Percentiles rank a stretch among this genome's conserved stretches.
These are phyloP conservation scores for Colletotrichum musicola DNA, from an alignment of 2,329 filamentous ascomycete species.

Conservation along the genomic window DNA sequence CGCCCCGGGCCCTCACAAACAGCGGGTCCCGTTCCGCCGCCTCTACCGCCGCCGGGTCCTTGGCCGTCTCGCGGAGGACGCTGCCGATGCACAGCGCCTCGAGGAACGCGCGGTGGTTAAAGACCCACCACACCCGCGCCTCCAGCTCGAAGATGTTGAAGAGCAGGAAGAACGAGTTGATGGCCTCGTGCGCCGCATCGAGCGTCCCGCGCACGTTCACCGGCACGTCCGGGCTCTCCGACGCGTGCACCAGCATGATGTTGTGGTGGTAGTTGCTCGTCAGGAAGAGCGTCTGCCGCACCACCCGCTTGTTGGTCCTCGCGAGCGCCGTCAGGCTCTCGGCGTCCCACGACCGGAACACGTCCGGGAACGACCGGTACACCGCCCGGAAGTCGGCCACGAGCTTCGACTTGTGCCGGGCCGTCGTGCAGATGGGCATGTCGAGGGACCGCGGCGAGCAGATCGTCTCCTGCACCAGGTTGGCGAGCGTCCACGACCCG, in stretches of 20 bases:
- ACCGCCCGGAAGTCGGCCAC: constrained; percentile 78
- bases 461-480: constrained; percentile 81
- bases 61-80: constrained; percentile 65
- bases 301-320: constrained; percentile 71
- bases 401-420: constrained; percentile 77
- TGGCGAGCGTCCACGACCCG: constrained; percentile 83
- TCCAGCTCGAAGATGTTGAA: constrained; percentile 77
- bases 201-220: constrained; percentile 77
- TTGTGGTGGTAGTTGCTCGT: constrained; percentile 89
- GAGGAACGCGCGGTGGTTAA: constrained; percentile 83
- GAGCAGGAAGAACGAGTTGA: constrained; percentile 80
- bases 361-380: constrained; percentile 78
- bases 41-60: constrained; percentile 61
- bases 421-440: constrained; percentile 76
- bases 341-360: constrained; percentile 77
- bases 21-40: constrained; percentile 65
- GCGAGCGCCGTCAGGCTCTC: constrained; percentile 70
- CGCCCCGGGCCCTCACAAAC: constrained; percentile 69
- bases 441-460: constrained; percentile 81
- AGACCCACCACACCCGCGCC: constrained; percentile 86
- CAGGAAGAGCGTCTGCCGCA: constrained; percentile 81
- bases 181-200: constrained; percentile 81
- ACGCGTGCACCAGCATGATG: constrained; percentile 82
- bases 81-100: constrained; percentile 78
- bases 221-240: constrained; percentile 73